Conservation (phyloP, 2,329 filamentous ascomycete genomes). For the Talaromyces sp. region DNA sequence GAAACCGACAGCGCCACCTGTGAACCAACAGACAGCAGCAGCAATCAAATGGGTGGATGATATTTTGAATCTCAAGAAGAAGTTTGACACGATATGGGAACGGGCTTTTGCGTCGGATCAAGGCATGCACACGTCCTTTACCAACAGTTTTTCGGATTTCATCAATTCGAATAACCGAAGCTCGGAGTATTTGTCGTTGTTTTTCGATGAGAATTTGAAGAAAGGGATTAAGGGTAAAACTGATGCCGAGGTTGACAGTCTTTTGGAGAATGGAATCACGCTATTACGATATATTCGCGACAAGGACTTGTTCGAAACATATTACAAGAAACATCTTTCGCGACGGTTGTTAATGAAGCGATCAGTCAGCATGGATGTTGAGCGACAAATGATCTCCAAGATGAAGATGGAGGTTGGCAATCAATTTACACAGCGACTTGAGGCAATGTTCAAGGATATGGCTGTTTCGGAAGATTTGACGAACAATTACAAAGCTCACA, state of each 20-base stretch:
- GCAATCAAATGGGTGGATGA: constrained; percentile 96
- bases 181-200: constrained; percentile 90
- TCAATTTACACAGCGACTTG: constrained; percentile 86
- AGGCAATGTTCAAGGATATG: constrained; percentile 98
- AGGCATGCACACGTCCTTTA: constrained; percentile 74
- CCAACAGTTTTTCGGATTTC: constrained; percentile 84
- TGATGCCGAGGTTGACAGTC: constrained; percentile 76
- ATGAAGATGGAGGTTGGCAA: constrained; percentile 98
- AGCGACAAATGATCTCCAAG: constrained; percentile 90
- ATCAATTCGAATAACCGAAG: constrained; percentile 86
- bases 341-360: constrained; percentile 83
- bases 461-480: constrained; percentile 81
- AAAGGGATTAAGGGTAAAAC: constrained; percentile 91
- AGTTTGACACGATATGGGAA: constrained; percentile 78
- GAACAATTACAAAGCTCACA: constrained; percentile 69
- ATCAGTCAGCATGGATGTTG: constrained; percentile 84
- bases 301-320: constrained; percentile 91
- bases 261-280: constrained; percentile 85
- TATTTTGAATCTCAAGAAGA: constrained; percentile 78
- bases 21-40: constrained; percentile 77
- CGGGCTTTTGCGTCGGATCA: constrained; percentile 72
- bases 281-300: constrained; percentile 85
- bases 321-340: constrained; percentile 96
- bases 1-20: constrained; percentile 39
- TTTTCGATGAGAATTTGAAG: constrained; percentile 95